Evolutionary conservation across 305 asterid species (phyloP), one percentile per base, ranked within the genome.

Genomic region (Fraxinus latifolia): DNA sequence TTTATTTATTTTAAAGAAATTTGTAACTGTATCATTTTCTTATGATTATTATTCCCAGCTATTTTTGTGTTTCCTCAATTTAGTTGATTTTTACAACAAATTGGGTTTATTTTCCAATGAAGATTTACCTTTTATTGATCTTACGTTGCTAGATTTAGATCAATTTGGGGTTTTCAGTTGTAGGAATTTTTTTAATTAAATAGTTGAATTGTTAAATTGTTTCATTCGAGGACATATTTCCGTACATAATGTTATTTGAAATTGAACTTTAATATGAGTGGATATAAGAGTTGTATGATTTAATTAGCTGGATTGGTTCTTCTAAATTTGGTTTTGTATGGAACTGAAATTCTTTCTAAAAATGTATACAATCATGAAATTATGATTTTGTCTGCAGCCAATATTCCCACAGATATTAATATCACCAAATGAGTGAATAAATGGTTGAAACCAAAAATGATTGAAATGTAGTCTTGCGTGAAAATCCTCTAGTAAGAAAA

Each of bases 91-190:
- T 5, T 25, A 65, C n/a, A 31, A 65, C n/a, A 65, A 25, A 65
- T n/a, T 79, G 70, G 70, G 12, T 58, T 9, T 37, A 29, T 53
- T 80, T 79, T 74, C 17, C 68, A 7, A 5, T 42, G 1, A 70
- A 7, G 17, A 47, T 80, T 53, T 68, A 65, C 73, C 34, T 79
- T 79, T 79, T 76, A 19, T 44, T 21, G 65, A 36, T 80, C 74
- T 77, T 74, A 19, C 31, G 73, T 25, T 15, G 80, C 60, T 67
- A 11, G 15, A 77, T 15, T 47, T 47, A 73, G 77, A 47, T 50
- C 32, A 55, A 70, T 42, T 72, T 83, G 78, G 34, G 58, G 84
- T 62, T 39, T 77, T 14, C 44, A 55, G 79, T 74, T 50, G 34
- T 55, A 27, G 21, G 31, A 17, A 7, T 0, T 11, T 9, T 80